phyloP scores from a whole-genome alignment of 1,139 yeast genomes.

The Hyphopichia buzzinii region DNA sequence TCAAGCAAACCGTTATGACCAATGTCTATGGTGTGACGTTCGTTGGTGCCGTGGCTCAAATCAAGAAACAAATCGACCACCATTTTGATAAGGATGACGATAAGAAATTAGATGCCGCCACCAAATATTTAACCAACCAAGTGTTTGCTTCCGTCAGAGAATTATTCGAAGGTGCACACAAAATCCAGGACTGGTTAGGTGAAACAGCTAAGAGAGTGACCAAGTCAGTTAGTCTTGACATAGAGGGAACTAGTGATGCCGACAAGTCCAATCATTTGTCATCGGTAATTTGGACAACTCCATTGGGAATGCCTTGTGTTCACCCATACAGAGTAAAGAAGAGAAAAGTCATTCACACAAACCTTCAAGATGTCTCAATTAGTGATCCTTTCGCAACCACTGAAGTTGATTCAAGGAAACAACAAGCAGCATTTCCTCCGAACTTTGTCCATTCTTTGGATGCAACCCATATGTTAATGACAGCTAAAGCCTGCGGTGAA shows the following conservation, averaged over 20 bases:
- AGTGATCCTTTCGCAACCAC: constrained; percentile 80
- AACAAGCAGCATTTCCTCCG: constrained; percentile 93
- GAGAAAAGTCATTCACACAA: constrained; percentile 66
- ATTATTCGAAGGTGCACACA: constrained; percentile 88
- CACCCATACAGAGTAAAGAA: constrained; percentile 85
- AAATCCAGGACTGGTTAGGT: constrained; percentile 95
- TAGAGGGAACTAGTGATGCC: constrained; percentile 27
- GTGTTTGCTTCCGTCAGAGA: constrained; percentile 85
- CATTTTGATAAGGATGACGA: constrained; percentile 44
- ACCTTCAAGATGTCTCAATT: constrained; percentile 78
- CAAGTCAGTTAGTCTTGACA: constrained; percentile 69
- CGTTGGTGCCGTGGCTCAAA: constrained; percentile 90
- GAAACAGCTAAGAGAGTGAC: constrained; percentile 80
- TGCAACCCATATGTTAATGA: constrained; percentile 94
- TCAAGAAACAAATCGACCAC: constrained; percentile 59
- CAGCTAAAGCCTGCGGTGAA: constrained; percentile 78
- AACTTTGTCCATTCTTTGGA: constrained; percentile 93
- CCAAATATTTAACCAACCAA: constrained; percentile 71
- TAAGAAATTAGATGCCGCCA: constrained; percentile 39
- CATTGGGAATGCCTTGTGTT: constrained; percentile 88
- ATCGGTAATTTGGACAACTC: constrained; percentile 96
- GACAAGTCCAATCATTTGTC: constrained; percentile 54
- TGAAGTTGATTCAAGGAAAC: constrained; percentile 85
- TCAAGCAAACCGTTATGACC: constrained; percentile 97
- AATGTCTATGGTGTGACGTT: constrained; percentile 97